These are phyloP conservation scores for Xylariaceae sp. DNA, from an alignment of 2,329 filamentous ascomycete genomes.

Conservation along the genomic window DNA sequence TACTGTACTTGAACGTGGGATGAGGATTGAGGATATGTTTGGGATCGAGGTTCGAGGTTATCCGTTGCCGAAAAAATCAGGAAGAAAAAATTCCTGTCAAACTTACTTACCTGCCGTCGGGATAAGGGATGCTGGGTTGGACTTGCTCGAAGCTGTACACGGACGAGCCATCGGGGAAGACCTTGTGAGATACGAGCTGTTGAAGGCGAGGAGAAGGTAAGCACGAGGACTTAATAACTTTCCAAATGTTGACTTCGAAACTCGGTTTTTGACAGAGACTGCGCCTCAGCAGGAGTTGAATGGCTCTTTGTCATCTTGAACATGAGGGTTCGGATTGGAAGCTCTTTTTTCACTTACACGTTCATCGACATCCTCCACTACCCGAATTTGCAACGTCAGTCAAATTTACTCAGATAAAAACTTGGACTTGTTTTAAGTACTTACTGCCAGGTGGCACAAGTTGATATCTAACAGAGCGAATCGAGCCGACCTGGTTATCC, in stretches of 20 bases:
- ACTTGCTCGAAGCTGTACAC: conserved; percentile 6
- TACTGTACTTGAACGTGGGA: too few species aligned
- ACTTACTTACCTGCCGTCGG: conserved; percentile 4
- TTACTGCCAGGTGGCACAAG: conserved; percentile 3
- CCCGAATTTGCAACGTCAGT: too few species aligned
- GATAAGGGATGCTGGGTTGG: conserved; percentile 5
- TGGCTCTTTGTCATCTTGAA: too few species aligned
- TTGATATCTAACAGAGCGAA: conserved; percentile 4
- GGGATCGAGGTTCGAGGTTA: too few species aligned
- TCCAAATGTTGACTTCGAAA: neutral
- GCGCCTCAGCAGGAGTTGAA: too few species aligned
- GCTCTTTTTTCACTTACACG: neutral
- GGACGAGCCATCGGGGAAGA: conserved; percentile 1
- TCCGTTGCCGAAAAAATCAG: neutral
- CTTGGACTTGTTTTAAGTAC: too few species aligned
- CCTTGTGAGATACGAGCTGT: neutral
- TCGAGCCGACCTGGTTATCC: conserved; percentile 4
- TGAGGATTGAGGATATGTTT: too few species aligned
- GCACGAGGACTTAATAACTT: too few species aligned
- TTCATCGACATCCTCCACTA: conserved; percentile 7
- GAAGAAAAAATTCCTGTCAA: neutral
- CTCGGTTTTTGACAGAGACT: too few species aligned
- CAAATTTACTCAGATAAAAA: too few species aligned
- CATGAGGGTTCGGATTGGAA: too few species aligned
- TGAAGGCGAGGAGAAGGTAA: neutral